Conservation (phyloP, 2,329 filamentous ascomycete species). For the Trichoderma brevicompactum region DNA sequence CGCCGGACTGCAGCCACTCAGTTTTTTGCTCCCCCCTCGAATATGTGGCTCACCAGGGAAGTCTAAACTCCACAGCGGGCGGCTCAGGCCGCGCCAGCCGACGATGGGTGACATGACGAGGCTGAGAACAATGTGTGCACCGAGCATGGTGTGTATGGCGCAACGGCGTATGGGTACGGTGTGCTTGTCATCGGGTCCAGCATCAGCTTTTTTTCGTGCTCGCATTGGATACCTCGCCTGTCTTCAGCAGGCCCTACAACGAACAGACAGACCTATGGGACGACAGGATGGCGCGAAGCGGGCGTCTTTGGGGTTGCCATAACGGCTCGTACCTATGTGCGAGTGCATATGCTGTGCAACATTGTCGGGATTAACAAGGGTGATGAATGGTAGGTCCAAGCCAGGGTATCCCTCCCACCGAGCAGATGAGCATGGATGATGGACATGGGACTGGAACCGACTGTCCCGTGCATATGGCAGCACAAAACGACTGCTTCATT, state of each 20-base stretch:
- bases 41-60: conserved; percentile 19
- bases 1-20: conserved; percentile 21
- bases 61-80: conserved; percentile 28
- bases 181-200: not conserved
- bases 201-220: not conserved
- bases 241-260: conserved; percentile 17
- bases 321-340: conserved; percentile 24
- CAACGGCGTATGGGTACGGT: not conserved
- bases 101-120: conserved; percentile 20
- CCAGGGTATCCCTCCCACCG: conserved; percentile 2
- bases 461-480: conserved; percentile 8
- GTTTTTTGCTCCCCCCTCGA: not conserved
- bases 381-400: conserved; percentile 11
- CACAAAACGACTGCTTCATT: not conserved
- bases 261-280: not conserved
- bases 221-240: not conserved
- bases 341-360: conserved; percentile 18
- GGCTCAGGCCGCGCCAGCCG: conserved; percentile 29
- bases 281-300: conserved; percentile 3
- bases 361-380: conserved; percentile 12
- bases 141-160: not conserved
- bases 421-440: conserved; percentile 5
- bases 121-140: conserved; percentile 6
- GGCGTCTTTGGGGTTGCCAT: conserved; percentile 22
- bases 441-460: conserved; percentile 9